Base-by-base conservation (phyloP, 208 protist species). In the Acanthamoeba royreba region DNA sequence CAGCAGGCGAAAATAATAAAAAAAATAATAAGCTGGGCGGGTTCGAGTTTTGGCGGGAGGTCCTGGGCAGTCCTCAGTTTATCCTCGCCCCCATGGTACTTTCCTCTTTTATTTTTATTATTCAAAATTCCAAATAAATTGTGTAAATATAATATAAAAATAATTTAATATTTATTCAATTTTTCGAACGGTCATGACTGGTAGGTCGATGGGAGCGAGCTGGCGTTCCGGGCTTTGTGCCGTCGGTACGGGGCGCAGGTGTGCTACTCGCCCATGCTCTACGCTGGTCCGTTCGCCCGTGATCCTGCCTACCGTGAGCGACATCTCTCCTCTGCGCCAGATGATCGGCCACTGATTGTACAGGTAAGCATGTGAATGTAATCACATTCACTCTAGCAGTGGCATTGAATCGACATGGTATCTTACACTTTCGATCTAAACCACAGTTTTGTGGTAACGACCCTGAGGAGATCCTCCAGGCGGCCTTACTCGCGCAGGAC, bases 381-480 rank as follows among this genome's bases (percentile, higher is more conserved):
- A 25, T 28, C 15, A 28, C 55, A 11, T 35, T 1, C 55, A 63
- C 8, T 33, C 25, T 47, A 11, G 5, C 33, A 9, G 33, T 47
- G 5, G 38, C 17, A 49, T 42, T n/a, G n/a, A n/a, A n/a, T n/a
- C n/a, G n/a, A 47, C 61, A 35, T 35, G 19, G 31, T 25, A 72
- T 7, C 61, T 7, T 35, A 40, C n/a, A 40, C 28, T 15, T 40
- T 47, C 17, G 4, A n/a, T 42, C 5, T 40, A 28, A 9, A 31
- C 4, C 43, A 17, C 43, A 83, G 72, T 97, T 98, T 86, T 96
- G 94, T 90, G 96, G 93, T n/a, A 96, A 98, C 91, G 95, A 97
- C 55, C 83, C 96, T 0, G 89, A 96, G 47, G 94, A 66, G 43
- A 61, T 98, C 8, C 93, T 97, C 0, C 53, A 94, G 46, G 97